These are phyloP conservation scores for Fraxinus angustifolia DNA, from an alignment of 305 asterid species.

Conservation along the genomic window DNA sequence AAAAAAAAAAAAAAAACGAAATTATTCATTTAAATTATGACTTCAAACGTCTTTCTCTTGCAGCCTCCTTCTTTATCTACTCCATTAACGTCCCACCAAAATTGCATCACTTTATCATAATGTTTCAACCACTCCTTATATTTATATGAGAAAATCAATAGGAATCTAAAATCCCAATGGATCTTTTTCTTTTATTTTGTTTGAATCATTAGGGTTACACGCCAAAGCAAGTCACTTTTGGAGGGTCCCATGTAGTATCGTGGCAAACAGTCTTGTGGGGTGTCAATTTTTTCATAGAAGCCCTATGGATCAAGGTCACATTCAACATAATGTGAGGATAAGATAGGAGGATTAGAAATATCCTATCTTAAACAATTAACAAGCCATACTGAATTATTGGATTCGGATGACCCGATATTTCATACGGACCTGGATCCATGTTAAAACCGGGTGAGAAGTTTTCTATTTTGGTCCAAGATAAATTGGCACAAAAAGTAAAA, in stretches of 20 bases:
- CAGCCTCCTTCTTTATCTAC: constrained; percentile 24
- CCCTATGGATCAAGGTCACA: constrained; percentile 1
- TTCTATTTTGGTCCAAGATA: background rate
- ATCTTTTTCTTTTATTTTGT: background rate
- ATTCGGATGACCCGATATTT: background rate
- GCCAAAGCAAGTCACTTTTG: constrained; percentile 10
- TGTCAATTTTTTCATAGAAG: background rate
- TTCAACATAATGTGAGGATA: background rate
- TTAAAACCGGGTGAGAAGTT: background rate
- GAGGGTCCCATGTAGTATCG: constrained; percentile 13
- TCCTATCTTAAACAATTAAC: background rate
- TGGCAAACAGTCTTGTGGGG: constrained; percentile 20
- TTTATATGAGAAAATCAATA: constrained; percentile 27
- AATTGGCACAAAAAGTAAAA: background rate
- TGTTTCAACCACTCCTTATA: constrained; percentile 37
- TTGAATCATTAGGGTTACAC: constrained; percentile 27
- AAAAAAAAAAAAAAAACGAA: background rate
- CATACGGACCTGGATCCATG: background rate
- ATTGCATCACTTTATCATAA: constrained; percentile 33
- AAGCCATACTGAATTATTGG: background rate
- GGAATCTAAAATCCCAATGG: constrained; percentile 23
- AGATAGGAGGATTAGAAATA: background rate
- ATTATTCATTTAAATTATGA: background rate
- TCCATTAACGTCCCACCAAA: constrained; percentile 37
- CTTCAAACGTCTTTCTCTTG: background rate